Conservation (phyloP, 371 early-diverging fungal species). For the Encephalitozoon hellem region DNA sequence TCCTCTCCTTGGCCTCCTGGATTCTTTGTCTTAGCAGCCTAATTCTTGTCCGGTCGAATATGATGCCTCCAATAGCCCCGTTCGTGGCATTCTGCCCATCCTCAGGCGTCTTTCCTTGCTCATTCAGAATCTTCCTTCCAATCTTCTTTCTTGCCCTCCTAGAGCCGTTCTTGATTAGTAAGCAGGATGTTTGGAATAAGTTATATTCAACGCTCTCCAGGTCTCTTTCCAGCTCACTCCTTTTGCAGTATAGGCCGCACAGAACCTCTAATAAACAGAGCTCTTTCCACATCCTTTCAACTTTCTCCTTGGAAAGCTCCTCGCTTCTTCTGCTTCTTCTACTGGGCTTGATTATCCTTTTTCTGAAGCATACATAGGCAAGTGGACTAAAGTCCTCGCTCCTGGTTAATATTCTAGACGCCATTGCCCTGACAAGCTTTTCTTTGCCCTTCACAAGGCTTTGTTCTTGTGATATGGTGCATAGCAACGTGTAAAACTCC, state of each 20-base stretch:
- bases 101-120: neutral
- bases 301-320: constrained; percentile 28
- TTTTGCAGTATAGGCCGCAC: constrained; percentile 4
- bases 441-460: neutral
- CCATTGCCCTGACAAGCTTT: neutral
- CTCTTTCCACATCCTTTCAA: constrained; percentile 34
- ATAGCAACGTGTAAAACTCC: neutral
- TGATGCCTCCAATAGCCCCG: neutral
- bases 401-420: constrained; percentile 24
- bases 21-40: neutral
- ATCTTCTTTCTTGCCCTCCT: neutral
- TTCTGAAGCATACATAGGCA: constrained; percentile 54
- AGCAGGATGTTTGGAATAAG: neutral
- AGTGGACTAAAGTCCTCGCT: constrained; percentile 25
- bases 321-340: constrained; percentile 53
- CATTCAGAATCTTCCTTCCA: neutral
- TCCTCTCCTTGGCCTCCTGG: neutral
- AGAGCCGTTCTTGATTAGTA: neutral
- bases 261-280: constrained; percentile 16
- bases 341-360: constrained; percentile 42
- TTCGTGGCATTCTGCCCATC: neutral
- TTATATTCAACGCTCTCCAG: neutral
- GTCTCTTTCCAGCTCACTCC: constrained; percentile 3
- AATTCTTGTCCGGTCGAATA: neutral
- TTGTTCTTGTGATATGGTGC: neutral